A percentile compares a stretch with the other conserved stretches of the same genome.
phyloP scores from a whole-genome alignment of 2,329 filamentous ascomycete genomes.

The Plenodomus tracheiphilus region DNA sequence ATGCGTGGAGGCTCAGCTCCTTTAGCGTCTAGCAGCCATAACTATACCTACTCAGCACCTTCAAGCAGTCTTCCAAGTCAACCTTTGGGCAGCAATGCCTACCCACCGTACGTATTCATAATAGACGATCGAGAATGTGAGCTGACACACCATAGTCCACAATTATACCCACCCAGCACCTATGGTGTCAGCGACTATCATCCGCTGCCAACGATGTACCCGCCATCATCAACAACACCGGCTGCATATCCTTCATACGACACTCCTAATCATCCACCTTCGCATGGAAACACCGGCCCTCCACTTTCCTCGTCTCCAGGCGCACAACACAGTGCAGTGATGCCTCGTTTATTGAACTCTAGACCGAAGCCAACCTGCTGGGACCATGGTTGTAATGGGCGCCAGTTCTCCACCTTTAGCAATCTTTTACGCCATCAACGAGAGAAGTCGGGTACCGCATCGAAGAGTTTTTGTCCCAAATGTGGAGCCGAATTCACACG shows the following conservation, averaged over 20 bases:
- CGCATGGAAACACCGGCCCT: conserved; percentile 20
- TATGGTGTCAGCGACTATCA: conserved; percentile 41
- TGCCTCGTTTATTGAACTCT: conserved; percentile 67
- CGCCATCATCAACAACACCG: conserved; percentile 36
- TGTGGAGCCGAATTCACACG: conserved; percentile 93
- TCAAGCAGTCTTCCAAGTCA: conserved; percentile 36
- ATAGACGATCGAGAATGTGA: background rate
- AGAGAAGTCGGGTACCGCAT: conserved; percentile 88
- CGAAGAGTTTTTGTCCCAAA: conserved; percentile 86
- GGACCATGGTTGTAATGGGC: conserved; percentile 95
- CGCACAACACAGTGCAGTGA: conserved; percentile 29
- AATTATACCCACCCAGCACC: conserved; percentile 38
- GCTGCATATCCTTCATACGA: conserved; percentile 40
- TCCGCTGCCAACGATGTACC: conserved; percentile 42
- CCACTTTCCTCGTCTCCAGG: conserved; percentile 34
- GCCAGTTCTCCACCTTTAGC: conserved; percentile 95
- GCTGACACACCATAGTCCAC: conserved; percentile 27
- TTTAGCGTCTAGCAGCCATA: conserved; percentile 29
- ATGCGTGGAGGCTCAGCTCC: conserved; percentile 35
- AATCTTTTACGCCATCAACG: conserved; percentile 90
- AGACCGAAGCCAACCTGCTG: conserved; percentile 94
- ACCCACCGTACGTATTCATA: conserved; percentile 36
- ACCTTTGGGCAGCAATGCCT: conserved; percentile 34
- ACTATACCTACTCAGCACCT: conserved; percentile 38
- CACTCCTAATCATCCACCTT: conserved; percentile 23